Conservation (phyloP, 2,329 filamentous ascomycete genomes). For the Trichoderma hamatum region DNA sequence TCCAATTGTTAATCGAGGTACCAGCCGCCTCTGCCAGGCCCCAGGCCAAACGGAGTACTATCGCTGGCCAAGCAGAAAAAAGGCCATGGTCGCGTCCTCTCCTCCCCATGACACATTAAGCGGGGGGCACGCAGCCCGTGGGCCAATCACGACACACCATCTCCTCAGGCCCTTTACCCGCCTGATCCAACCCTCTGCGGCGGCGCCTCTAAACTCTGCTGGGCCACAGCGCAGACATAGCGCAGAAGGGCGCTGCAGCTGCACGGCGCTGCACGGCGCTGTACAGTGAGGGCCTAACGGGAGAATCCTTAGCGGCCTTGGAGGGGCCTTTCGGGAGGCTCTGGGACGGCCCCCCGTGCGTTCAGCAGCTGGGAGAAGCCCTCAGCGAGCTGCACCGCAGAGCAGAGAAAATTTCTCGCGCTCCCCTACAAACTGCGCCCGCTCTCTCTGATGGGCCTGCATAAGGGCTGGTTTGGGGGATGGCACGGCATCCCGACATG, state of each 20-base stretch:
- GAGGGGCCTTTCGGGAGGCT: neutral
- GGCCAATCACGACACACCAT: slow-evolving; percentile 39
- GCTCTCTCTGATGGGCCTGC: neutral
- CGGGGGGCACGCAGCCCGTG: slow-evolving; percentile 35
- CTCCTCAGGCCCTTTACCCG: slow-evolving; percentile 28
- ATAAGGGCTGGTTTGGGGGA: neutral
- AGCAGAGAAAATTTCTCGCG: neutral
- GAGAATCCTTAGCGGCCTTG: slow-evolving; percentile 12
- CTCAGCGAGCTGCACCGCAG: neutral
- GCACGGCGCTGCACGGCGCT: neutral
- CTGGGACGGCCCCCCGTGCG: slow-evolving; percentile 8
- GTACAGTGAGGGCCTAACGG: slow-evolving; percentile 7
- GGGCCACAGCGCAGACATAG: slow-evolving; percentile 12
- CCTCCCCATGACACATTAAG: slow-evolving; percentile 46
- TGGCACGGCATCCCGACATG: slow-evolving; percentile 3
- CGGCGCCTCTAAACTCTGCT: slow-evolving; percentile 23
- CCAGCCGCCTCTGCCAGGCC: neutral
- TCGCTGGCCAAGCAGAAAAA: slow-evolving; percentile 12
- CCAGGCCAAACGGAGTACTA: slow-evolving; percentile 16
- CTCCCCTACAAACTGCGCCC: slow-evolving; percentile 6
- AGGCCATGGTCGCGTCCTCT: slow-evolving; percentile 35
- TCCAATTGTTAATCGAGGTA: slow-evolving; percentile 28
- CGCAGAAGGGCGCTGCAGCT: slow-evolving; percentile 8
- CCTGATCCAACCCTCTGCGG: slow-evolving; percentile 25
- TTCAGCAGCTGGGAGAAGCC: neutral